Evolutionary conservation across 2,329 filamentous ascomycete species (phyloP).

Genomic region (Ophiosphaerella narmari): DNA sequence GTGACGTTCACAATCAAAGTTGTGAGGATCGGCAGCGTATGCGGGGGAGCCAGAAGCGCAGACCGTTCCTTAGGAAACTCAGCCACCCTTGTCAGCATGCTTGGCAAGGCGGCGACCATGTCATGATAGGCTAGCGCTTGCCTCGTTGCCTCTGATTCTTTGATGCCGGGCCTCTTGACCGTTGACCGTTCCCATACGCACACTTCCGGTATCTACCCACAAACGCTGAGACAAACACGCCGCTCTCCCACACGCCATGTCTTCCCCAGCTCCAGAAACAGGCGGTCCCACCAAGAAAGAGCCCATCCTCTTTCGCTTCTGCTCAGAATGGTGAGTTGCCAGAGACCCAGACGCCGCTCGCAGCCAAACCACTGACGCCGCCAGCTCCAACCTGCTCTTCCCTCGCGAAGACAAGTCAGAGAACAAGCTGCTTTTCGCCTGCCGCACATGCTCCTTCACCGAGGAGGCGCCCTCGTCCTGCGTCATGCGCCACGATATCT

Average conservation of each 20-base stretch:
- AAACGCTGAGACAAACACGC: neutral
- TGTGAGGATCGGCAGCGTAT: constrained; percentile 5
- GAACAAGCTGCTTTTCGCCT: constrained; percentile 89
- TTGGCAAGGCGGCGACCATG: neutral
- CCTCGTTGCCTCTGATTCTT: too few species aligned
- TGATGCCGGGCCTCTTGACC: neutral
- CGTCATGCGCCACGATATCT: constrained; percentile 93
- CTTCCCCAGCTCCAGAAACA: constrained; percentile 39
- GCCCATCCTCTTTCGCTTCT: constrained; percentile 96
- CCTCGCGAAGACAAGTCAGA: constrained; percentile 89
- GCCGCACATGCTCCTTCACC: constrained; percentile 91
- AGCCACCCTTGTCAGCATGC: neutral
- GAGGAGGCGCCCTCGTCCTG: constrained; percentile 86
- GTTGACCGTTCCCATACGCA: neutral
- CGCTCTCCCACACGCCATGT: constrained; percentile 31
- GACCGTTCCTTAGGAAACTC: constrained; percentile 3
- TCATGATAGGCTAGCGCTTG: too few species aligned
- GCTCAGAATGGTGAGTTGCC: constrained; percentile 79
- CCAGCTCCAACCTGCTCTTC: constrained; percentile 92
- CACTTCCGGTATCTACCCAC: neutral
- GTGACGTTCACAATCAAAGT: constrained; percentile 9
- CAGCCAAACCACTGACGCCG: constrained; percentile 5
- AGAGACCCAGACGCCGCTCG: neutral
- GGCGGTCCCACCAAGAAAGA: constrained; percentile 53
- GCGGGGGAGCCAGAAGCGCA: constrained; percentile 2